Percentiles rank a stretch among this genome's conserved stretches.
Evolutionary conservation across 2,329 filamentous ascomycete genomes (phyloP).

Genomic region (Zymoseptoria tritici): DNA sequence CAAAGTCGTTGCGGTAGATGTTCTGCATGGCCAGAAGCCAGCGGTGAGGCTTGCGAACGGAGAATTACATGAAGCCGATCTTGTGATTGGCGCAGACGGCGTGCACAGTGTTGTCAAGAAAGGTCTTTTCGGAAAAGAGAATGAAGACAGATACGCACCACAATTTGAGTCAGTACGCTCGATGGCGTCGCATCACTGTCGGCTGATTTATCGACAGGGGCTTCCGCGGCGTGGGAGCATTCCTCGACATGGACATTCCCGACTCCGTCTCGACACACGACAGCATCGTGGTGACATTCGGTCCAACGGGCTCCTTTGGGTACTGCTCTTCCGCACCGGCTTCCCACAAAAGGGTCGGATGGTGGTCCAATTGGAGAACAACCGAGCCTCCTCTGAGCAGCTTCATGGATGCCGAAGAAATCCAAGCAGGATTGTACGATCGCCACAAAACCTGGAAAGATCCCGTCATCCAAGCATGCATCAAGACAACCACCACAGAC

Average conservation of each 20-base stretch:
- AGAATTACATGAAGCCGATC: constrained; percentile 5
- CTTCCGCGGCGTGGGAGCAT: constrained; percentile 1
- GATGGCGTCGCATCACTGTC: not conserved
- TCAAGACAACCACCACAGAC: constrained; percentile 33
- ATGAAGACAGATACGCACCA: constrained; percentile 29
- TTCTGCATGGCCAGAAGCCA: not conserved
- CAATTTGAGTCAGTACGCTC: constrained; percentile 7
- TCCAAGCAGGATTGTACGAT: constrained; percentile 32
- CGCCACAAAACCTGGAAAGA: constrained; percentile 42
- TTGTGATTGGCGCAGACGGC: constrained; percentile 16
- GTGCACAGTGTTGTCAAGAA: constrained; percentile 16
- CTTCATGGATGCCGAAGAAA: not conserved
- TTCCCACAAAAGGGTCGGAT: constrained; percentile 9
- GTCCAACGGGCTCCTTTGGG: constrained; percentile 46
- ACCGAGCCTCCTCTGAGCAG: not conserved
- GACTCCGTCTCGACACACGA: constrained; percentile 36
- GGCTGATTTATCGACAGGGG: constrained; percentile 8
- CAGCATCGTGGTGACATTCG: constrained; percentile 34
- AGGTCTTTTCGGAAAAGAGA: constrained; percentile 31
- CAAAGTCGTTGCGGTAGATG: constrained; percentile 6
- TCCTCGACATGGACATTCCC: constrained; percentile 36
- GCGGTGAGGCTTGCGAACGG: constrained; percentile 10
- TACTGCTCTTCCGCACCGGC: constrained; percentile 35
- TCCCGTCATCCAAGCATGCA: constrained; percentile 30
- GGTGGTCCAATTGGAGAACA: constrained; percentile 8